Evolutionary conservation across 148 eudicot genomes (phyloP).

Genomic region (Fagopyrum homotropicum): DNA sequence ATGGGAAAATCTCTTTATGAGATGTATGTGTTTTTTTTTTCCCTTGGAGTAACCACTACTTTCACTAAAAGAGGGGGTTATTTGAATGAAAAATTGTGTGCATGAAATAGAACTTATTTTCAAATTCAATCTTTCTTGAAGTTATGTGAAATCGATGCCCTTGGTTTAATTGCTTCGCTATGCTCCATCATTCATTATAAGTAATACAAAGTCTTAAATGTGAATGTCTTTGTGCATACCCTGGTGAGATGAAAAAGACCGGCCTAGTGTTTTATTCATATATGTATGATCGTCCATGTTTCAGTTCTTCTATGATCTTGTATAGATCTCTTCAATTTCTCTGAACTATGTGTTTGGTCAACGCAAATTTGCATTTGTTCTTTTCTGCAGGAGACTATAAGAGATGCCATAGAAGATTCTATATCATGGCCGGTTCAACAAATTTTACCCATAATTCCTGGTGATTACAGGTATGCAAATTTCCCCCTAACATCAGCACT

Average conservation of each 20-base stretch:
- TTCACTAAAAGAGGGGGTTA: too few relatives aligned
- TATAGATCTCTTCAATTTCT: background rate
- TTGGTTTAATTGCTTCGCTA: background rate
- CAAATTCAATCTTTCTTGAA: background rate
- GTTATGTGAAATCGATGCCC: background rate
- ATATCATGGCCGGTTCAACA: conserved; percentile 85
- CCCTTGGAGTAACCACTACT: background rate
- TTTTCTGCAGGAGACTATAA: conserved; percentile 56
- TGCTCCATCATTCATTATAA: background rate
- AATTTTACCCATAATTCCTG: conserved; percentile 74
- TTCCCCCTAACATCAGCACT: background rate
- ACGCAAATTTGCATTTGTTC: background rate
- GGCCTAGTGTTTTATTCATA: background rate
- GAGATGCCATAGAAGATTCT: conserved; percentile 90
- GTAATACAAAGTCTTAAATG: background rate
- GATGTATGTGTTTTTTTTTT: background rate
- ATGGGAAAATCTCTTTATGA: too few relatives aligned
- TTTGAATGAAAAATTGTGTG: too few relatives aligned
- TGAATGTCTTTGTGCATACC: background rate
- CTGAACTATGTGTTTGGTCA: background rate
- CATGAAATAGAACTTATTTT: background rate
- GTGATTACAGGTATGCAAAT: conserved; percentile 61
- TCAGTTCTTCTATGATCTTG: background rate
- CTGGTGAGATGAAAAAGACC: background rate
- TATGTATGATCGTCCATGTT: background rate